phyloP scores from a whole-genome alignment of 2,329 filamentous ascomycete genomes.

The Xylariales sp. region DNA sequence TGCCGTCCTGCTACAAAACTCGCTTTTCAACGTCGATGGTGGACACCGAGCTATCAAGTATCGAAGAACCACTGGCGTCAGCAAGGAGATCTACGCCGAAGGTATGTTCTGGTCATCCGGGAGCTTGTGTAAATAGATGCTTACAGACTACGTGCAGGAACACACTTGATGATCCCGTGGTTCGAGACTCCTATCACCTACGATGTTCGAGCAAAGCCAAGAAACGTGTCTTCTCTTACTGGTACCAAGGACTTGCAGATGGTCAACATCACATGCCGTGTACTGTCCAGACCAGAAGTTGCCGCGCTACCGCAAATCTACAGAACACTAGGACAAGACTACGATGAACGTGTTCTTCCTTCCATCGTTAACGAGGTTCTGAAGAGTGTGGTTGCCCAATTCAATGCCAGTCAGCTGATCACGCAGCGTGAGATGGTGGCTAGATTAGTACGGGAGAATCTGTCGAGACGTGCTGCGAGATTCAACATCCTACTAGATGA shows the following conservation, averaged over 20 bases:
- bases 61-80: slow-evolving; percentile 83
- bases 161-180: slow-evolving; percentile 92
- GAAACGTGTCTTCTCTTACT: slow-evolving; percentile 93
- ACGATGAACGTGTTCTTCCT: slow-evolving; percentile 92
- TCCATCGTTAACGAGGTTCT: slow-evolving; percentile 98
- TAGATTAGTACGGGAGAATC: slow-evolving; percentile 83
- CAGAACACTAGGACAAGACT: slow-evolving; percentile 89
- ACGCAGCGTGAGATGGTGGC: slow-evolving; percentile 98
- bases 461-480: slow-evolving; percentile 82
- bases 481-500: slow-evolving; percentile 98
- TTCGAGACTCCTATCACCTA: slow-evolving; percentile 96
- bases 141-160: slow-evolving; percentile 51
- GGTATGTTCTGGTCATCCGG: slow-evolving; percentile 45
- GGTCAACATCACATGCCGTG: slow-evolving; percentile 99
- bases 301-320: slow-evolving; percentile 94
- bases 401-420: slow-evolving; percentile 97
- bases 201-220: slow-evolving; percentile 95
- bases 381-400: slow-evolving; percentile 98
- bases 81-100: slow-evolving; percentile 95
- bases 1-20: slow-evolving; percentile 50
- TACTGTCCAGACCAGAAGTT: slow-evolving; percentile 85
- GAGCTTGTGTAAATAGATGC: slow-evolving; percentile 12
- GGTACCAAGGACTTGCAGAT: slow-evolving; percentile 99
- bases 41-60: slow-evolving; percentile 99
- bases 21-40: slow-evolving; percentile 84